Evolutionary conservation across 148 eudicot genomes (phyloP).

Genomic region (Camellia japonica): DNA sequence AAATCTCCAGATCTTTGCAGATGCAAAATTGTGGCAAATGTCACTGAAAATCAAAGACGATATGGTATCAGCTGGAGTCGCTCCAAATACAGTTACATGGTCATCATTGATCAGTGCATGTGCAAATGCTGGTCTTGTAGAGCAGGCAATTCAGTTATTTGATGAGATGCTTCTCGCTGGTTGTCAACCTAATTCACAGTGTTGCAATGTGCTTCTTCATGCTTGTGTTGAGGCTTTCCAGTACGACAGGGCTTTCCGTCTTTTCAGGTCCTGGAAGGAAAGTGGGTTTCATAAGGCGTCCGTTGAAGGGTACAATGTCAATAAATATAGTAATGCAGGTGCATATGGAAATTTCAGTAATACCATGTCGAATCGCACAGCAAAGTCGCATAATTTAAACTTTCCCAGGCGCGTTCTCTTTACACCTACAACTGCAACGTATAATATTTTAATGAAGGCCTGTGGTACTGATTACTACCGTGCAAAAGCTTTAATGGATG

Average conservation of each 20-base stretch:
- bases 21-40: constrained; percentile 86
- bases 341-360: constrained; percentile 16
- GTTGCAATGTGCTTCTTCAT: constrained; percentile 85
- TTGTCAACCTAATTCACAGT: constrained; percentile 79
- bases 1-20: constrained; percentile 78
- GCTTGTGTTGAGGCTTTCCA: constrained; percentile 92
- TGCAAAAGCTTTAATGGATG: constrained; percentile 74
- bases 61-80: constrained; percentile 84
- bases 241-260: constrained; percentile 86
- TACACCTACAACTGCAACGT: constrained; percentile 73
- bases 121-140: constrained; percentile 83
- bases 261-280: constrained; percentile 73
- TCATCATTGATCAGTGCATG: constrained; percentile 91
- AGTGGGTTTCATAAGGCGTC: constrained; percentile 28
- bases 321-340: constrained; percentile 10
- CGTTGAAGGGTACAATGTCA: constrained; percentile 15
- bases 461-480: constrained; percentile 82
- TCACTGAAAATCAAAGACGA: constrained; percentile 89
- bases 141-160: constrained; percentile 69
- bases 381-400: constrained; percentile 30
- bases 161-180: constrained; percentile 89
- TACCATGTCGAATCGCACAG: constrained; percentile 16
- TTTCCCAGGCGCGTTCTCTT: constrained; percentile 51
- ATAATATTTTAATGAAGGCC: constrained; percentile 88
- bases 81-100: constrained; percentile 86